A percentile compares a stretch with the other conserved stretches of the same genome.
These are phyloP conservation scores for Tricholoma bakamatsutake DNA, from an alignment of 768 basidiomycete species.

Conservation along the genomic window DNA sequence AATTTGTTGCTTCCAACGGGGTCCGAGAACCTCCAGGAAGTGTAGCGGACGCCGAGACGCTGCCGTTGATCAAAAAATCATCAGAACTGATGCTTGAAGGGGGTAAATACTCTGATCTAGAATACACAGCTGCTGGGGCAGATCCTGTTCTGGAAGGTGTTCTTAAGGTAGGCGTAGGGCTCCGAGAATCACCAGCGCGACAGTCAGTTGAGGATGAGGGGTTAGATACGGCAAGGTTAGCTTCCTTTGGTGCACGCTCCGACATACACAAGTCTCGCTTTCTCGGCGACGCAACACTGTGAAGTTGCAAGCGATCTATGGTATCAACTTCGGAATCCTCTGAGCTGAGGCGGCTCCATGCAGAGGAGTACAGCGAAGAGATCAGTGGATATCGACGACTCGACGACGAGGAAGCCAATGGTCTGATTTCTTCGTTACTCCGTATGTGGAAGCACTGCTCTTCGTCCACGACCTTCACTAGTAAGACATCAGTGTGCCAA, in stretches of 20 bases:
- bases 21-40: background rate
- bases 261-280: background rate
- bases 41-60: background rate
- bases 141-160: conserved; percentile 11
- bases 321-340: conserved; percentile 13
- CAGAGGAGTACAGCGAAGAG: background rate
- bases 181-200: background rate
- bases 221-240: background rate
- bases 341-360: background rate
- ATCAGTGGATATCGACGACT: background rate
- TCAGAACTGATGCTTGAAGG: conserved; percentile 1
- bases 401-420: background rate
- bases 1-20: background rate
- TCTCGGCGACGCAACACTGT: background rate
- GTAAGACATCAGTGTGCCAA: conserved; percentile 38
- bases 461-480: conserved; percentile 14
- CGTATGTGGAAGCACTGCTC: background rate
- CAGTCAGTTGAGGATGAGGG: background rate
- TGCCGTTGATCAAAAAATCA: background rate
- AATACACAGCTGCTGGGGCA: conserved; percentile 3
- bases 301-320: conserved; percentile 9
- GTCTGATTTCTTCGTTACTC: background rate
- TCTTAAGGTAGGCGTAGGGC: conserved; percentile 1
- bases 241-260: background rate
- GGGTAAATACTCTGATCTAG: conserved; percentile 1